phyloP scores from a whole-genome alignment of 768 basidiomycete genomes.

The Calvatia gigantea region DNA sequence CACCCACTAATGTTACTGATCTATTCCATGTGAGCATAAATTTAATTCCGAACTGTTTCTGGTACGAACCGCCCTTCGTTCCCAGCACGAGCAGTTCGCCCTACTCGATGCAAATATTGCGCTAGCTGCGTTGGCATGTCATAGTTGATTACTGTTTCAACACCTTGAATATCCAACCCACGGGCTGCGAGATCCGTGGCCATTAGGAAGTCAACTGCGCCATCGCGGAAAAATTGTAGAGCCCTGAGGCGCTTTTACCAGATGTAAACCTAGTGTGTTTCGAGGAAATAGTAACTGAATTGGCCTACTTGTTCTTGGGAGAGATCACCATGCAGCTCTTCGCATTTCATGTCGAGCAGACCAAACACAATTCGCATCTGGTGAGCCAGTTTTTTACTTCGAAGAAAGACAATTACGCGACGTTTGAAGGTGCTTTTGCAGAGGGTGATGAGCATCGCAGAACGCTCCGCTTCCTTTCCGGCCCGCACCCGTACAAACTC shows the following conservation, averaged over 20 bases:
- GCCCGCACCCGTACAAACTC: slow-evolving; percentile 93
- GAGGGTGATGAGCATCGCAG: slow-evolving; percentile 72
- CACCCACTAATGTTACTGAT: slow-evolving; percentile 93
- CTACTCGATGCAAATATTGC: slow-evolving; percentile 96
- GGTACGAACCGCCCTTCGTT: slow-evolving; percentile 77
- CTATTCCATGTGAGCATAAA: slow-evolving; percentile 33
- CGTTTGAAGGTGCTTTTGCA: slow-evolving; percentile 87
- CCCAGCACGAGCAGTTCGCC: slow-evolving; percentile 95
- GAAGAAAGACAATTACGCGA: slow-evolving; percentile 87
- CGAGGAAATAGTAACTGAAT: background rate
- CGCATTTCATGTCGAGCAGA: slow-evolving; percentile 82
- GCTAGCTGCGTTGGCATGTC: slow-evolving; percentile 95
- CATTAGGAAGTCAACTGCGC: slow-evolving; percentile 86
- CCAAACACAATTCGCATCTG: slow-evolving; percentile 94
- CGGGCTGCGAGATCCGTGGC: slow-evolving; percentile 96
- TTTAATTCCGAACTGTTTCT: background rate
- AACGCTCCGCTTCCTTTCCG: slow-evolving; percentile 72
- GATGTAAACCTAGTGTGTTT: slow-evolving; percentile 1
- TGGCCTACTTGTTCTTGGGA: slow-evolving; percentile 85
- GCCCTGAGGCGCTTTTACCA: slow-evolving; percentile 72
- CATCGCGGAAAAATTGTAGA: slow-evolving; percentile 84
- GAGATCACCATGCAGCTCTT: slow-evolving; percentile 93
- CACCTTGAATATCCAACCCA: slow-evolving; percentile 95
- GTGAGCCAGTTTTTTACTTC: slow-evolving; percentile 96
- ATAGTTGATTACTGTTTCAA: slow-evolving; percentile 97